These are phyloP conservation scores for Endotrypanum monterogeii DNA, from an alignment of 208 protist species.

Conservation along the genomic window DNA sequence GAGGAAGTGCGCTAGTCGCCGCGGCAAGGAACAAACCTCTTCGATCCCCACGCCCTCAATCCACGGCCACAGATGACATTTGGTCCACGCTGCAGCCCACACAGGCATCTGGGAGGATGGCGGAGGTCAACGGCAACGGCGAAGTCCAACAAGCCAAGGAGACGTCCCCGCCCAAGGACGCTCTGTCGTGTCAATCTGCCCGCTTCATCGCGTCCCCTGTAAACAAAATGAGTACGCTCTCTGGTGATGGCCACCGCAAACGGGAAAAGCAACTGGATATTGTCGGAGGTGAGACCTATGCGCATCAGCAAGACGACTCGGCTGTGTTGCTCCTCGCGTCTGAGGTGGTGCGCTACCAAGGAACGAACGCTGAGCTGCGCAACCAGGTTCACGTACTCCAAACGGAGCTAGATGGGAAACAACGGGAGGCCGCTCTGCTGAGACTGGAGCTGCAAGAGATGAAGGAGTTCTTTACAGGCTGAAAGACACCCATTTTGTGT, in stretches of 20 bases:
- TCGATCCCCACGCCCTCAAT: background rate
- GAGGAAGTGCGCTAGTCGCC: background rate
- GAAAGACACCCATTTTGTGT: background rate
- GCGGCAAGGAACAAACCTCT: background rate
- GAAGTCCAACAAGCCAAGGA: background rate
- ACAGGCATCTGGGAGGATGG: background rate
- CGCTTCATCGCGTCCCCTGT: background rate
- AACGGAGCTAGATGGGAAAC: constrained; percentile 53
- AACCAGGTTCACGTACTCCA: constrained; percentile 53
- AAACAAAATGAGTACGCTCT: background rate
- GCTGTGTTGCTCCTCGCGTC: constrained; percentile 55
- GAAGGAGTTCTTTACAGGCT: constrained; percentile 30
- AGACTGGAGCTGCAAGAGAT: constrained; percentile 69
- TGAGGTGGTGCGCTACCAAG: constrained; percentile 68
- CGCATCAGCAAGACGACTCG: background rate
- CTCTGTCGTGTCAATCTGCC: background rate
- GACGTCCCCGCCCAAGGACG: background rate
- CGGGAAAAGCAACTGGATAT: background rate
- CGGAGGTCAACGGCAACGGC: background rate
- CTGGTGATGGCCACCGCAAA: background rate
- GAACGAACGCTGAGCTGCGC: constrained; percentile 57
- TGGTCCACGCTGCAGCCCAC: background rate
- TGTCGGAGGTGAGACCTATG: background rate
- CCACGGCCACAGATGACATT: background rate
- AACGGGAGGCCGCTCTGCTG: constrained; percentile 63